These are phyloP conservation scores for Sordaria brevicollis DNA, from an alignment of 495 filamentous ascomycete species.

Conservation along the genomic window DNA sequence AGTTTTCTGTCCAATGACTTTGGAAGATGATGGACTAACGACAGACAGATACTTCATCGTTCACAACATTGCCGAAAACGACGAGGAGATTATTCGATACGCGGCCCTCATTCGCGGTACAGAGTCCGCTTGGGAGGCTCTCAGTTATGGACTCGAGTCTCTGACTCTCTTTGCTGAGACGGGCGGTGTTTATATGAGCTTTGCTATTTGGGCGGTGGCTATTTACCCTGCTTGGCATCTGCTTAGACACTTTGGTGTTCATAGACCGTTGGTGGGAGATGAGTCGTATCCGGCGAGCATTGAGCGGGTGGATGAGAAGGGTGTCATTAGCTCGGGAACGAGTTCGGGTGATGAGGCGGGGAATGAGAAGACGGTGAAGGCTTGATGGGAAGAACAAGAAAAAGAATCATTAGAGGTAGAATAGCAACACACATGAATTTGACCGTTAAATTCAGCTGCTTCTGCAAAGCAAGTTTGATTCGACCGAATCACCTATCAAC, in stretches of 20 bases:
- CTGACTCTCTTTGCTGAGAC: slow-evolving; percentile 47
- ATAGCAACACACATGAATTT: no score
- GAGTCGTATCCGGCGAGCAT: not conserved
- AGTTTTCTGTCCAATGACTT: slow-evolving; percentile 7
- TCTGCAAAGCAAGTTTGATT: no score
- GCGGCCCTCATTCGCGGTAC: slow-evolving; percentile 49
- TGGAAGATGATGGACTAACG: not conserved
- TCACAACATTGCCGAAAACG: slow-evolving; percentile 43
- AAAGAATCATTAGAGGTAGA: no score
- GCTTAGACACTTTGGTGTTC: slow-evolving; percentile 38
- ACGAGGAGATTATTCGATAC: slow-evolving; percentile 50
- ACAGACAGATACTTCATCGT: slow-evolving; percentile 48
- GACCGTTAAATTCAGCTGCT: no score
- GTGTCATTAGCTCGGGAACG: not conserved
- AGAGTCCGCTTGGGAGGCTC: slow-evolving; percentile 51
- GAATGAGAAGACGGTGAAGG: not conserved
- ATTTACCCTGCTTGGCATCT: slow-evolving; percentile 51
- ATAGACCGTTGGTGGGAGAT: not conserved
- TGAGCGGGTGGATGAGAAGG: not conserved
- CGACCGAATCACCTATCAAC: no score
- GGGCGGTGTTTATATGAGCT: slow-evolving; percentile 52
- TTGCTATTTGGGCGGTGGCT: slow-evolving; percentile 48
- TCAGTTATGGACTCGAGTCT: slow-evolving; percentile 50
- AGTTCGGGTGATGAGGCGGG: not conserved
- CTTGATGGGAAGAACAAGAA: not conserved